Percentiles rank a stretch among this genome's conserved stretches.
phyloP scores from a whole-genome alignment of 805 yeast species.

The Yarrowia osloensis region DNA sequence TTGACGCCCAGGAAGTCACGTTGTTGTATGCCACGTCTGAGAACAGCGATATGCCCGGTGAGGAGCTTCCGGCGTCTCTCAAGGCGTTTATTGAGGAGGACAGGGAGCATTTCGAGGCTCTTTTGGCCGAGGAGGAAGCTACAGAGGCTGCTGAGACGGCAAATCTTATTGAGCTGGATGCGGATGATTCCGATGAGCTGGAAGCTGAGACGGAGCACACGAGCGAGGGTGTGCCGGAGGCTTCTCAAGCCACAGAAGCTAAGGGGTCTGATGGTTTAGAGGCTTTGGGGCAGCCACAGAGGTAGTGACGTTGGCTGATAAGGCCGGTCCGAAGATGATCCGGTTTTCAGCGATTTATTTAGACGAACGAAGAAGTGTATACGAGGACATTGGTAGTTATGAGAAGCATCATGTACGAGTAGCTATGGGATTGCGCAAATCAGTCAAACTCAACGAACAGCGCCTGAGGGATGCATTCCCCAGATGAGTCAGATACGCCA shows the following conservation, averaged over 20 bases:
- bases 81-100: conserved; percentile 10
- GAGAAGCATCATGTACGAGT: no score
- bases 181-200: neutral
- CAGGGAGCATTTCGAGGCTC: neutral
- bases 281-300: neutral
- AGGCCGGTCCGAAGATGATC: no score
- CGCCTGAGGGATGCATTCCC: conserved; percentile 1
- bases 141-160: neutral
- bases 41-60: conserved; percentile 2
- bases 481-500: conserved; percentile 20
- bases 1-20: conserved; percentile 37
- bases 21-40: conserved; percentile 33
- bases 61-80: neutral
- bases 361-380: neutral
- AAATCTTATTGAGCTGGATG: conserved; percentile 3
- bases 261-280: neutral
- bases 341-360: neutral
- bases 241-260: conserved; percentile 3
- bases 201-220: neutral
- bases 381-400: neutral
- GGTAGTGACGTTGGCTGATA: no score
- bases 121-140: conserved; percentile 7
- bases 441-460: neutral
- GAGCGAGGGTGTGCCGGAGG: neutral
- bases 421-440: no score